A percentile compares a stretch with the other conserved stretches of the same genome.
Evolutionary conservation across 441 rosid species (phyloP).

Genomic region (Euphorbia celastroides): DNA sequence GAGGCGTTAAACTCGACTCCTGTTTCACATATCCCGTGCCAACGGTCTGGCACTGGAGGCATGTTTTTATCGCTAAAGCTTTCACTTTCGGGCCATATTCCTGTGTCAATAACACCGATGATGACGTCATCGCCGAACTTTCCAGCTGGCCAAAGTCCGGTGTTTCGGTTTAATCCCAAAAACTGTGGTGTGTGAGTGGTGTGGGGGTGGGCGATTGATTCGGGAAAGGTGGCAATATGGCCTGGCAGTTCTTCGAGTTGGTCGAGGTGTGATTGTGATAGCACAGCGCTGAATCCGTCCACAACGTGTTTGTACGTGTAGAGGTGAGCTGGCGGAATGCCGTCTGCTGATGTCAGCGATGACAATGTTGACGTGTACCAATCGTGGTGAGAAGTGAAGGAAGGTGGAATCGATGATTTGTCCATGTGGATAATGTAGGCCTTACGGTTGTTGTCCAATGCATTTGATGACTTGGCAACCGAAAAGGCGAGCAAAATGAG

Average conservation of each 20-base stretch:
- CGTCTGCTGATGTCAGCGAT: slow-evolving; percentile 28
- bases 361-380: slow-evolving; percentile 42
- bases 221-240: slow-evolving; percentile 39
- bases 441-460: slow-evolving; percentile 6
- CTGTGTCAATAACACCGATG: slow-evolving; percentile 63
- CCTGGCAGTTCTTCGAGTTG: slow-evolving; percentile 25
- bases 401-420: background rate
- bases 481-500: slow-evolving; percentile 7
- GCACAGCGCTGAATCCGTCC: slow-evolving; percentile 41
- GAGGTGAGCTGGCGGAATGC: slow-evolving; percentile 28
- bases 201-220: slow-evolving; percentile 52
- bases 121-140: slow-evolving; percentile 70
- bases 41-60: slow-evolving; percentile 53
- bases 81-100: slow-evolving; percentile 70
- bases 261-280: slow-evolving; percentile 34
- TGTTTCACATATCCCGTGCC: slow-evolving; percentile 58
- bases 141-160: slow-evolving; percentile 64
- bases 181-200: slow-evolving; percentile 74
- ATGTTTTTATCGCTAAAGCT: slow-evolving; percentile 60
- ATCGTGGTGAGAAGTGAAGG: slow-evolving; percentile 6
- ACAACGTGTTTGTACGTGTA: slow-evolving; percentile 43
- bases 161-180: slow-evolving; percentile 52
- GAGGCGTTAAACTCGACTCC: slow-evolving; percentile 41
- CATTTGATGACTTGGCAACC: slow-evolving; percentile 4
- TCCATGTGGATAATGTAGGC: background rate